Base-by-base conservation (phyloP, 1,284 basidiomycete genomes). In the Neonothopanus nambi region DNA sequence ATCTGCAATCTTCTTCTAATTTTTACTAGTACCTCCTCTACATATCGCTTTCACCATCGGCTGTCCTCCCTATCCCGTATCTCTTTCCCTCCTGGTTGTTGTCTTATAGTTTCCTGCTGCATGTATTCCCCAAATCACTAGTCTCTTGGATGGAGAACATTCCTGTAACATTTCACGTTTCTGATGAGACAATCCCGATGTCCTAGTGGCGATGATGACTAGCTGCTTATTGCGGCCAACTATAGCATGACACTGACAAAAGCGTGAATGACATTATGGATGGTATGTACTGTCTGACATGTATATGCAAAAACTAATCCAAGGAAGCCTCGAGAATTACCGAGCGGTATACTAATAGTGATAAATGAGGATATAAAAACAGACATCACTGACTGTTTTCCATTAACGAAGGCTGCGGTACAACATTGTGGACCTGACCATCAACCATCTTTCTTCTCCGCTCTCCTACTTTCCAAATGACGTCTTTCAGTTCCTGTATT, bases 401-500 rank as follows among this genome's bases (percentile, higher is more conserved):
- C 13, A 26, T 11, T 46, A 26, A 28, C 28, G 44, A 9, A 13
- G 47, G 35, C 36, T 48, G 45, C 11, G 52, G 52, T 20, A 43
- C 52, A 39, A 50, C 47, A 12, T 46, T 46, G 33, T 46, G 51
- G 9, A 45, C 17, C 12, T 54, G 52, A 15, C 46, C 46, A 26
- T 56, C 45, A 37, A 65, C 68, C 76, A 85, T 74, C 67, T 74
- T 77, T 57, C 85, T 70, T 63, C 84, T 73, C 64, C 76, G 75
- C 69, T 91, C 85, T 20, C 87, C 80, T 5, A 92, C 89, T 63
- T 89, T 85, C 84, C 85, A 89, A 26, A 91, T 91, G 13, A 91
- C 89, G 61, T 89, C 87, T 67, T 87, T 89, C 59, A 92, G 71
- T 69, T 91, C 89, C 63, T 89, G 83, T 7, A 91, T 88, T 33